A percentile compares a stretch with the other conserved stretches of the same genome.
phyloP scores from a whole-genome alignment of 768 basidiomycete genomes.

The Chlorophyllum brunneum region DNA sequence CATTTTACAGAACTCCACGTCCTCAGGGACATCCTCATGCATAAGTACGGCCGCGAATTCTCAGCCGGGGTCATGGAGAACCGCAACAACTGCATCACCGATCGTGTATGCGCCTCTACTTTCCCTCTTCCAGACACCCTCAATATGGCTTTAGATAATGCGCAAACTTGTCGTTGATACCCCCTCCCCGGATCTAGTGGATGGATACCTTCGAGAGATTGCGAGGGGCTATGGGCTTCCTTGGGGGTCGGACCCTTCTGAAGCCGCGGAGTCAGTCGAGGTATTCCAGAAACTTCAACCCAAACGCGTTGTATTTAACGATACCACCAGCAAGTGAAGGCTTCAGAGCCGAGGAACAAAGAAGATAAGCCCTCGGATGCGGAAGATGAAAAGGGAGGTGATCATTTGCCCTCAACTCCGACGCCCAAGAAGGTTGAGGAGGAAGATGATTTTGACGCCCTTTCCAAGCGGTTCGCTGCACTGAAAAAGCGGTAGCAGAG shows the following conservation, averaged over 20 bases:
- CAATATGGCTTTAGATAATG: constrained; percentile 47
- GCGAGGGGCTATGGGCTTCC: constrained; percentile 79
- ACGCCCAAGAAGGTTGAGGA: constrained; percentile 20
- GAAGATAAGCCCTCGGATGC: background rate
- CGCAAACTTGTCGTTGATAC: constrained; percentile 69
- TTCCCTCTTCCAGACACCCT: background rate
- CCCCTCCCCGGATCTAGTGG: constrained; percentile 72
- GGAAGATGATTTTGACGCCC: constrained; percentile 71
- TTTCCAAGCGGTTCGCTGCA: constrained; percentile 79
- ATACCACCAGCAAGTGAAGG: background rate
- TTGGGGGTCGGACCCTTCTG: constrained; percentile 42
- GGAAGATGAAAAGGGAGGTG: constrained; percentile 19
- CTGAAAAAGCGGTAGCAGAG: constrained; percentile 82
- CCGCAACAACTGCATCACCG: constrained; percentile 72
- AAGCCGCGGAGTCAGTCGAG: constrained; percentile 8
- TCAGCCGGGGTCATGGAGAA: constrained; percentile 86
- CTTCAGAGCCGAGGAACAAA: background rate
- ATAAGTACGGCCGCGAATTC: constrained; percentile 93
- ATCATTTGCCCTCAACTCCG: constrained; percentile 21
- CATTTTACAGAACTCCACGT: constrained; percentile 73
- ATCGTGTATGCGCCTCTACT: constrained; percentile 56
- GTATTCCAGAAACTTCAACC: too few relatives aligned
- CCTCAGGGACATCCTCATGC: constrained; percentile 90
- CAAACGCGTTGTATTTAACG: too few relatives aligned
- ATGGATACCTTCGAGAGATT: constrained; percentile 87